These are phyloP conservation scores for Amauroascus niger DNA, from an alignment of 2,329 filamentous ascomycete species.

Conservation along the genomic window DNA sequence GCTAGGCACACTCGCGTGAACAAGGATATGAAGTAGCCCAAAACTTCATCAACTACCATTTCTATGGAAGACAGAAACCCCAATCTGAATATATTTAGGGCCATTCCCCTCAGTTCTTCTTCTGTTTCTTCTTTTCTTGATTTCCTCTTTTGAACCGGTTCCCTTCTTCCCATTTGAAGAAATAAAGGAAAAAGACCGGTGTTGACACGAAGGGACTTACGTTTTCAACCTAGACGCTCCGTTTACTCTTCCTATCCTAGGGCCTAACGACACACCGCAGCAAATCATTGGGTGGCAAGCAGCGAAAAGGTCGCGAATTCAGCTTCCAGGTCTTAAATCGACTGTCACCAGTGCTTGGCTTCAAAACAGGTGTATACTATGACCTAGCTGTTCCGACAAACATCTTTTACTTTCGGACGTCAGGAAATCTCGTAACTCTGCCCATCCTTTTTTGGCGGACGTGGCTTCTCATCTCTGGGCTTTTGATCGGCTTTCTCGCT, in stretches of 20 bases:
- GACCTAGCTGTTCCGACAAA: background rate
- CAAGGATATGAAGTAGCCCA: conserved; percentile 3
- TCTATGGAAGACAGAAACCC: background rate
- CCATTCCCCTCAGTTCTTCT: background rate
- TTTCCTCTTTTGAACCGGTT: background rate
- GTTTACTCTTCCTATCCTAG: background rate
- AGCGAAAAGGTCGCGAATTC: background rate
- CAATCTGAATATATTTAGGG: background rate
- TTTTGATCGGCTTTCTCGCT: background rate
- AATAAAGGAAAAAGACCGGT: background rate
- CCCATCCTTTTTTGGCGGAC: background rate
- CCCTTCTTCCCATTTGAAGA: background rate
- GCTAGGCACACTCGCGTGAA: background rate
- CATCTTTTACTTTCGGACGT: background rate
- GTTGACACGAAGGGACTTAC: background rate
- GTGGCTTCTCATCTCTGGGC: background rate
- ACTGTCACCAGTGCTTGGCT: background rate
- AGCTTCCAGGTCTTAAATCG: background rate
- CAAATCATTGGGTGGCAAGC: background rate
- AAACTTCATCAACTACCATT: background rate
- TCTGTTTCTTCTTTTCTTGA: background rate
- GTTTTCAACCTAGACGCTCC: background rate
- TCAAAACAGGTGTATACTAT: background rate
- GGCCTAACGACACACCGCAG: background rate
- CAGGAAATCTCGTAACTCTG: background rate